These are phyloP conservation scores for Metschnikowia gelsemii DNA, from an alignment of 805 yeast species.

Conservation along the genomic window DNA sequence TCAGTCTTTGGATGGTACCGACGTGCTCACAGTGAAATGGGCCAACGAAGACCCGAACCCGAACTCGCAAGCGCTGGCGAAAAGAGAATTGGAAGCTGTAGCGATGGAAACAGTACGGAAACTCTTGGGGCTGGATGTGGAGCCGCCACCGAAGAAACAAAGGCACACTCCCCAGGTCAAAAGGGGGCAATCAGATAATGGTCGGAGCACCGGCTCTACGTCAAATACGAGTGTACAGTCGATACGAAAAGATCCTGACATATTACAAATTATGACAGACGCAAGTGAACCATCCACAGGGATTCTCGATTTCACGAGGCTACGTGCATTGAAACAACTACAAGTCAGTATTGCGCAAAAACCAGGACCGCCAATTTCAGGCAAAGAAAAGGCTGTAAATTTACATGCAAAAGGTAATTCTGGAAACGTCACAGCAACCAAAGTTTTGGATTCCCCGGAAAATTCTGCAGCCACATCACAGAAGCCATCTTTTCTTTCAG, in stretches of 20 bases:
- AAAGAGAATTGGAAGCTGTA: constrained; percentile 48
- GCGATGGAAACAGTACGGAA: constrained; percentile 54
- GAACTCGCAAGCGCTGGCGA: constrained; percentile 49
- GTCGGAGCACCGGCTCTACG: too few species aligned
- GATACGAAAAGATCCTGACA: not conserved
- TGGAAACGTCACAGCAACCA: not conserved
- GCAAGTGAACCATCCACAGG: not conserved
- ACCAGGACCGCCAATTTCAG: not conserved
- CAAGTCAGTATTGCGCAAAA: not conserved
- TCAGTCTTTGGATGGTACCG: constrained; percentile 65
- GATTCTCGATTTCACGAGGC: constrained; percentile 2
- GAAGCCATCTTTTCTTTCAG: constrained; percentile 19
- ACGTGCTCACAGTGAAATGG: constrained; percentile 75
- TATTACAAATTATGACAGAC: not conserved
- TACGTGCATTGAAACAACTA: constrained; percentile 5
- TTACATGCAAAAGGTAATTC: not conserved
- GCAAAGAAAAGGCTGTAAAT: not conserved
- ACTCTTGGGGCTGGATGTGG: constrained; percentile 29
- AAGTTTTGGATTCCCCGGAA: not conserved
- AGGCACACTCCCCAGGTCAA: too few species aligned
- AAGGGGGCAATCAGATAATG: too few species aligned
- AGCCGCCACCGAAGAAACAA: constrained; percentile 9
- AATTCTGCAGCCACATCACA: not conserved
- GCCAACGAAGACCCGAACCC: constrained; percentile 89
- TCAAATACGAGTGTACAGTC: too few species aligned